Evolutionary conservation across 371 early-diverging fungal genomes (phyloP).

Genomic region (Dinochytrium kinnereticum): DNA sequence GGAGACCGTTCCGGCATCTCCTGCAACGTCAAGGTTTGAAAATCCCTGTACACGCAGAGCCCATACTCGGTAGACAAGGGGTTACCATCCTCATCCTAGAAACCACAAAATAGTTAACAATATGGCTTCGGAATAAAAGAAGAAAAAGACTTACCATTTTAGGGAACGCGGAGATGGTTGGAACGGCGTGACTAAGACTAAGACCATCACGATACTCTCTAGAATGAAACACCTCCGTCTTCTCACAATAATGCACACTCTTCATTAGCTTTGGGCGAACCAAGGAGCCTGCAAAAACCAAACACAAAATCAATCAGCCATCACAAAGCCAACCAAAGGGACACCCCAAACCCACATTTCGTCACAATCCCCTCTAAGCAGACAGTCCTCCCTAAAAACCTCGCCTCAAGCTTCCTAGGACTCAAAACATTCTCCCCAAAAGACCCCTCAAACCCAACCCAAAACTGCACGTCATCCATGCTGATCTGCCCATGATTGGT

Average conservation of each 20-base stretch:
- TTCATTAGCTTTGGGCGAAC: conserved; percentile 96
- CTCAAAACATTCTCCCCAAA: conserved; percentile 92
- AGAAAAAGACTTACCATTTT: conserved; percentile 46
- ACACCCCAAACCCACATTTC: conserved; percentile 63
- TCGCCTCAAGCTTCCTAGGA: conserved; percentile 89
- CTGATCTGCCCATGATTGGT: conserved; percentile 28
- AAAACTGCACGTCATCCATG: conserved; percentile 57
- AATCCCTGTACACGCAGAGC: conserved; percentile 90
- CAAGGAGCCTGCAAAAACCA: conserved; percentile 73
- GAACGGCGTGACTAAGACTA: conserved; percentile 58
- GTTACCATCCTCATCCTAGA: conserved; percentile 88
- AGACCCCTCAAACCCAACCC: conserved; percentile 91
- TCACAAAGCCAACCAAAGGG: conserved; percentile 18
- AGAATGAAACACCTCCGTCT: conserved; percentile 78
- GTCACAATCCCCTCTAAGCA: conserved; percentile 99
- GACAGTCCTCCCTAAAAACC: conserved; percentile 86
- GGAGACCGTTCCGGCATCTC: conserved; percentile 99
- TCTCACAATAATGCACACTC: conserved; percentile 94
- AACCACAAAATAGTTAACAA: neutral
- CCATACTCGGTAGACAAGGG: conserved; percentile 96
- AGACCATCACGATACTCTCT: conserved; percentile 94
- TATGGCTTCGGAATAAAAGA: neutral
- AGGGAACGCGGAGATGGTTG: conserved; percentile 72
- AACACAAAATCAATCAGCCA: neutral
- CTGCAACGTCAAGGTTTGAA: conserved; percentile 95